A percentile compares a stretch with the other conserved stretches of the same genome.
These are phyloP conservation scores for Penicillium dipodomyicola DNA, from an alignment of 495 filamentous ascomycete genomes.

Conservation along the genomic window DNA sequence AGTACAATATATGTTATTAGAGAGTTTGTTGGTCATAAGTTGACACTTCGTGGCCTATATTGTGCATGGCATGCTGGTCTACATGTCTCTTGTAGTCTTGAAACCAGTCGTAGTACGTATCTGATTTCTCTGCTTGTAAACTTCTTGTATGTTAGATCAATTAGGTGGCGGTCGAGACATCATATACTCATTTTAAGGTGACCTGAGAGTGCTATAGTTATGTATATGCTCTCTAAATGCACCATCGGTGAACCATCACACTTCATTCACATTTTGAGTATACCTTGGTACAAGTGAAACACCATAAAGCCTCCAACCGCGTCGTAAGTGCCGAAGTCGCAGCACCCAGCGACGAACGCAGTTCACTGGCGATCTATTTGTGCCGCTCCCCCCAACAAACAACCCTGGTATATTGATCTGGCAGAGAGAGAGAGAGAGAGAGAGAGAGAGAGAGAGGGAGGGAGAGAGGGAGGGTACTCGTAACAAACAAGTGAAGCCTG, in stretches of 20 bases:
- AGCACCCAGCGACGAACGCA: too few species aligned
- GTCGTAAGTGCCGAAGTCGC: not conserved
- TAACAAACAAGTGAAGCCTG: too few species aligned
- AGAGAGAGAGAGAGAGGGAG: too few species aligned
- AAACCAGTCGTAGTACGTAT: not conserved
- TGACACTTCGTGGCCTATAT: not conserved
- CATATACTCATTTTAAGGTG: not conserved
- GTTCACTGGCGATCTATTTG: too few species aligned
- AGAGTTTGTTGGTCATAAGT: too few species aligned
- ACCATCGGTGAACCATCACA: not conserved
- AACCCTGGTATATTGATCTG: not conserved
- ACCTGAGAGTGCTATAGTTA: too few species aligned
- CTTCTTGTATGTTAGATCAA: not conserved
- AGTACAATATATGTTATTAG: not conserved
- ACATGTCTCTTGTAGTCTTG: not conserved
- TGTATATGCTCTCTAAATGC: not conserved
- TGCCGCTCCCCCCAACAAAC: not conserved
- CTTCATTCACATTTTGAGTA: not conserved
- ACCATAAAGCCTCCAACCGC: too few species aligned
- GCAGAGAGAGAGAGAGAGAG: too few species aligned
- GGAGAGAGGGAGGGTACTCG: too few species aligned
- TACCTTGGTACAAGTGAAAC: too few species aligned
- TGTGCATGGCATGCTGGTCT: not conserved
- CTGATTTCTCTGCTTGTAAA: not conserved
- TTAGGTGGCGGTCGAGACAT: not conserved